Percentiles rank a stretch among this genome's conserved stretches.
Evolutionary conservation across 2,329 filamentous ascomycete genomes (phyloP).

Genomic region (Aureobasidium sp.): DNA sequence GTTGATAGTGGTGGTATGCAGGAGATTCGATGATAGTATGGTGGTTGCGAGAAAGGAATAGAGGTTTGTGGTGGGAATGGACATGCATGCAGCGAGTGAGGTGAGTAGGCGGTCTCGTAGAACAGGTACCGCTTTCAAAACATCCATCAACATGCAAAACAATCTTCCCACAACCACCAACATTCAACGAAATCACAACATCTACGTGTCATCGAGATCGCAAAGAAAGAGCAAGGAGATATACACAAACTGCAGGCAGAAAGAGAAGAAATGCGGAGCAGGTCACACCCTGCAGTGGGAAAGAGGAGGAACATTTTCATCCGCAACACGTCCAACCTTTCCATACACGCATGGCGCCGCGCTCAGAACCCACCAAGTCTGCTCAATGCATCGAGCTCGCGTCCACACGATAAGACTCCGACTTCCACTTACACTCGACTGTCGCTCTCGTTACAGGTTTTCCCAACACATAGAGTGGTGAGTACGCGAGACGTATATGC

Average conservation of each 20-base stretch:
- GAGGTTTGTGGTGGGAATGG: too few relatives aligned
- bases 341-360: too few relatives aligned
- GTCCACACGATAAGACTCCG: too few relatives aligned
- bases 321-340: background rate
- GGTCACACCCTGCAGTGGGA: background rate
- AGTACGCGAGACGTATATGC: too few relatives aligned
- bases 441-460: too few relatives aligned
- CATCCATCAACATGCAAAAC: background rate
- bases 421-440: too few relatives aligned
- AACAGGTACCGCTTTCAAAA: background rate
- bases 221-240: background rate
- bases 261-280: constrained; percentile 3
- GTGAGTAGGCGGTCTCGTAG: background rate
- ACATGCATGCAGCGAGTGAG: background rate
- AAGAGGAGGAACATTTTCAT: background rate
- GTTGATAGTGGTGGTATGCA: background rate
- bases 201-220: background rate
- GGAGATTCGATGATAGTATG: background rate
- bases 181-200: background rate
- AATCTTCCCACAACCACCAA: background rate
- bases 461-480: too few relatives aligned
- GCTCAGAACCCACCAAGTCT: too few relatives aligned
- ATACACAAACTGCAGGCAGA: background rate
- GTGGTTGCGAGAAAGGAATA: background rate
- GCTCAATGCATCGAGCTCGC: too few relatives aligned